A percentile compares a stretch with the other conserved stretches of the same genome.
phyloP scores from a whole-genome alignment of 306 rosid genomes.

The Castanea mollissima region DNA sequence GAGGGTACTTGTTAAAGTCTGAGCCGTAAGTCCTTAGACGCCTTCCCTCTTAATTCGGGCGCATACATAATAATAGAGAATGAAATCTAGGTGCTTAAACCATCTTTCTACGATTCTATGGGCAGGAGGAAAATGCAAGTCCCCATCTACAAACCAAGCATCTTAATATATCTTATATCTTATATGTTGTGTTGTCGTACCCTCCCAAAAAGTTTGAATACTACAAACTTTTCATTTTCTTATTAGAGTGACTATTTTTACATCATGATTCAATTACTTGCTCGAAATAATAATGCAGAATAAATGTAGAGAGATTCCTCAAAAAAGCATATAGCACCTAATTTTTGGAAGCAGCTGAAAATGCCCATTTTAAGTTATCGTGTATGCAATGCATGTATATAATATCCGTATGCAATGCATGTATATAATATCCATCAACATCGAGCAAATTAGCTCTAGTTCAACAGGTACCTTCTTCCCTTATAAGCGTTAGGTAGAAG shows the following conservation, averaged over 20 bases:
- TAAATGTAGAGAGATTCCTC: not conserved
- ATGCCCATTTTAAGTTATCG: not conserved
- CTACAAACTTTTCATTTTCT: too few relatives aligned
- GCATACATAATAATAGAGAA: not conserved
- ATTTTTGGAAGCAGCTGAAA: not conserved
- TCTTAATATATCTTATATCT: not conserved
- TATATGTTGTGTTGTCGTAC: not conserved
- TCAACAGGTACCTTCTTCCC: too few relatives aligned
- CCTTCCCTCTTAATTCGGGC: not conserved
- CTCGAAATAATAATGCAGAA: not conserved
- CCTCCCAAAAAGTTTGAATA: too few relatives aligned
- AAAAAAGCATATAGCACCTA: not conserved
- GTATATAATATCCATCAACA: too few relatives aligned
- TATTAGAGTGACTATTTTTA: too few relatives aligned
- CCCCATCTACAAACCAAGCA: not conserved
- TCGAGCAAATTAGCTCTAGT: too few relatives aligned
- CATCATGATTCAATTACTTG: too few relatives aligned
- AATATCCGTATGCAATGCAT: not conserved
- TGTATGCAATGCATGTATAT: not conserved
- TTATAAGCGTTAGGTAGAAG: too few relatives aligned
- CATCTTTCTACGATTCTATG: not conserved
- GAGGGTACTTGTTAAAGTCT: not conserved
- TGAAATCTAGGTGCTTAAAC: not conserved
- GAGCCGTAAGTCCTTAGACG: conserved; percentile 1
- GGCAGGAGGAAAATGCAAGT: conserved; percentile 1